Conservation (phyloP, 805 yeast genomes). For the Nakazawaea siamensis region DNA sequence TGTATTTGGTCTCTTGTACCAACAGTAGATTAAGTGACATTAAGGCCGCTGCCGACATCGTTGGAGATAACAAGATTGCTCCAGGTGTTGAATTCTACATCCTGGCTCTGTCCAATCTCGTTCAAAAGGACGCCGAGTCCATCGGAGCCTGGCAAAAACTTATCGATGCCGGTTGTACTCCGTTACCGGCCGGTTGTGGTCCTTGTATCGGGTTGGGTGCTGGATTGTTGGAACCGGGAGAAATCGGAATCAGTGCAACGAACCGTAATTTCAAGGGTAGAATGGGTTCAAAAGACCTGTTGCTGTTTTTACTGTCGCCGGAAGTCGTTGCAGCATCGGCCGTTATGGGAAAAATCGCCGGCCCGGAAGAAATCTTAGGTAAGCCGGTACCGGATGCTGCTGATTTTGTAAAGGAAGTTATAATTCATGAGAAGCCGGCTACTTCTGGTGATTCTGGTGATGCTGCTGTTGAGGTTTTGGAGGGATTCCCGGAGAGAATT, state of each 20-base stretch:
- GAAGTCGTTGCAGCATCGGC: constrained; percentile 99
- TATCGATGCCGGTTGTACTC: constrained; percentile 86
- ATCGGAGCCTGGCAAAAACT: constrained; percentile 89
- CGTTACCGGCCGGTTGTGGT: constrained; percentile 98
- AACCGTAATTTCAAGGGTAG: constrained; percentile 98
- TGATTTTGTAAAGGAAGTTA: constrained; percentile 37
- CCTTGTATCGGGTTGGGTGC: constrained; percentile 98
- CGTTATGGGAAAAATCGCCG: constrained; percentile 86
- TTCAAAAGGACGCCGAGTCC: constrained; percentile 86
- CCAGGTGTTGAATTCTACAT: constrained; percentile 90
- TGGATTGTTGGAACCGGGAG: constrained; percentile 90
- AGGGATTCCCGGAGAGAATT: constrained; percentile 85
- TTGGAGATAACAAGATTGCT: constrained; percentile 76
- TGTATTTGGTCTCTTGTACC: constrained; percentile 96
- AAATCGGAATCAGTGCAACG: constrained; percentile 97
- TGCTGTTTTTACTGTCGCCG: constrained; percentile 94
- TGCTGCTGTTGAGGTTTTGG: constrained; percentile 59
- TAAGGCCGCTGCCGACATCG: constrained; percentile 87
- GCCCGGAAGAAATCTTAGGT: constrained; percentile 81
- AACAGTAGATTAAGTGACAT: constrained; percentile 91
- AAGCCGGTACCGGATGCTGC: constrained; percentile 35
- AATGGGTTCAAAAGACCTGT: constrained; percentile 96
- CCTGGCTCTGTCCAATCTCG: constrained; percentile 94
- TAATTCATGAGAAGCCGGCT: constrained; percentile 21
- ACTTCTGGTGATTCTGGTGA: constrained; percentile 21